Evolutionary conservation across 148 eudicot genomes (phyloP).

Genomic region (Chenopodium berlandieri): DNA sequence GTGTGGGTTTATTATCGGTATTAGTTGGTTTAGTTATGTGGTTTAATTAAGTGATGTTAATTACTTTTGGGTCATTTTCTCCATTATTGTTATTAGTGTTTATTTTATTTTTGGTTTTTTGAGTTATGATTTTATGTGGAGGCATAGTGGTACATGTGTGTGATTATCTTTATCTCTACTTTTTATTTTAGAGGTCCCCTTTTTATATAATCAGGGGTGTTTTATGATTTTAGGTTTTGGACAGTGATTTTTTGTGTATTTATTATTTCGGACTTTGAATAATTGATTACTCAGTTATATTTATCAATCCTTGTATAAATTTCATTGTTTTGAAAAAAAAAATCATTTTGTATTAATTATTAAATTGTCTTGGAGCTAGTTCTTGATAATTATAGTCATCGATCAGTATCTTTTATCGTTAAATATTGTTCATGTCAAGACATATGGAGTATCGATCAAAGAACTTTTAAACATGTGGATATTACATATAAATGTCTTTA

Average conservation of each 20-base stretch:
- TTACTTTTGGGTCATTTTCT: background rate
- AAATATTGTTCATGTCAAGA: too few relatives aligned
- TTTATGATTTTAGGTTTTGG: slow-evolving; percentile 8
- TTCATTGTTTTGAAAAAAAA: background rate
- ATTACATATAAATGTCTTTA: too few relatives aligned
- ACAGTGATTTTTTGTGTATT: slow-evolving; percentile 13
- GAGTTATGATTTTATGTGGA: slow-evolving; percentile 1
- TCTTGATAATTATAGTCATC: too few relatives aligned
- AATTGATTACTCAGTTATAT: background rate
- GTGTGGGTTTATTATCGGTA: slow-evolving; percentile 12
- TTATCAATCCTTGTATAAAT: background rate
- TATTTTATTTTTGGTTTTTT: background rate
- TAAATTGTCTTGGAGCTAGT: too few relatives aligned
- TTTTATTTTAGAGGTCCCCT: background rate
- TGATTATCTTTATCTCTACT: background rate
- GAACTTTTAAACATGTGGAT: too few relatives aligned
- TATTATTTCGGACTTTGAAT: background rate
- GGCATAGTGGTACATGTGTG: slow-evolving; percentile 10
- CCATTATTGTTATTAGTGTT: background rate
- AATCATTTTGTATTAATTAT: too few relatives aligned
- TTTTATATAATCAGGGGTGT: background rate
- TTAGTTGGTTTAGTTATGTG: background rate
- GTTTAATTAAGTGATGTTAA: background rate
- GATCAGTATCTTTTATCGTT: too few relatives aligned
- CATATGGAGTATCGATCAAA: too few relatives aligned